Percentiles rank a stretch among this genome's conserved stretches.
Evolutionary conservation across 2,329 filamentous ascomycete genomes (phyloP).

Genomic region (Trichoderma sp.): DNA sequence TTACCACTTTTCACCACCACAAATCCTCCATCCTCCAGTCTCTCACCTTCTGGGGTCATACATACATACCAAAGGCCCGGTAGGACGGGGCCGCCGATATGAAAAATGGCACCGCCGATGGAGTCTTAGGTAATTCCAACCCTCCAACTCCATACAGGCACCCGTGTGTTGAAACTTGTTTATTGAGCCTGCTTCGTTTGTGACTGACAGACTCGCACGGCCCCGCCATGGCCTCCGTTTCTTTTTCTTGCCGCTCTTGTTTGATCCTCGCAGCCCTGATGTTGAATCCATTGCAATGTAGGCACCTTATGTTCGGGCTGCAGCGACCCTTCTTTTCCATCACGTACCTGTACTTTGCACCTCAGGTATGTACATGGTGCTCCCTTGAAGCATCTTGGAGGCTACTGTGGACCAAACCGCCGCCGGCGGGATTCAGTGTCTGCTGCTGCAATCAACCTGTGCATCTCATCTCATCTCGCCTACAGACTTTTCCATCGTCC

Average conservation of each 20-base stretch:
- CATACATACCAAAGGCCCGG: neutral
- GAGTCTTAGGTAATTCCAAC: conserved; percentile 9
- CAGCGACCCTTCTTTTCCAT: neutral
- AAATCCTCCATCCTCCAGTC: neutral
- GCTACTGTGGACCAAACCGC: neutral
- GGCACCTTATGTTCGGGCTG: neutral
- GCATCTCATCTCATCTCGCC: neutral
- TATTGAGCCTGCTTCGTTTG: neutral
- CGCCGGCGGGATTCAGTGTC: neutral
- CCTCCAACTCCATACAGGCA: neutral
- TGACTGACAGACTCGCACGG: neutral
- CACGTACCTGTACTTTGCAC: neutral
- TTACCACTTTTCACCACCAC: neutral
- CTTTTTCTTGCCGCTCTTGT: conserved; percentile 18
- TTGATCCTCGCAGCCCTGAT: neutral
- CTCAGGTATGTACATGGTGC: neutral
- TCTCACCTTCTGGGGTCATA: neutral
- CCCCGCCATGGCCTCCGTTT: conserved; percentile 22
- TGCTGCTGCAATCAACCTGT: neutral
- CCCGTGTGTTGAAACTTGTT: conserved; percentile 17
- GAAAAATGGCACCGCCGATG: conserved; percentile 18
- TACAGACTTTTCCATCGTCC: neutral
- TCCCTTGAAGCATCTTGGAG: neutral
- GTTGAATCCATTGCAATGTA: neutral
- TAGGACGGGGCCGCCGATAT: conserved; percentile 18